phyloP scores from a whole-genome alignment of 2,329 filamentous ascomycete species.

The Colletotrichum aenigma region DNA sequence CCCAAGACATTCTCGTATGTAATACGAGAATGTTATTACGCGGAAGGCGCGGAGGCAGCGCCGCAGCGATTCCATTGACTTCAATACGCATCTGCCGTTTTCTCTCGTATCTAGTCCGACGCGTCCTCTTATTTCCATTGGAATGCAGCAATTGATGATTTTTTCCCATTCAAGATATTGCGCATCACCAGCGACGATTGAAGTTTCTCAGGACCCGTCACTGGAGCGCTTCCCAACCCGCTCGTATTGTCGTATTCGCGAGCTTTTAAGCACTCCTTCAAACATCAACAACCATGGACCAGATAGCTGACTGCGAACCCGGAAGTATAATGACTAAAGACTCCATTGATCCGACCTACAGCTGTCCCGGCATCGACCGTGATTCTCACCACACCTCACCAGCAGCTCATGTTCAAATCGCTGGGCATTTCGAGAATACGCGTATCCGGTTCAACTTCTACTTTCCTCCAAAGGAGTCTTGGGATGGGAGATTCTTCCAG shows the following conservation, averaged over 20 bases:
- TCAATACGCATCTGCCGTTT: neutral
- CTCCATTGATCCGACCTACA: conserved; percentile 15
- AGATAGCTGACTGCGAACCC: accelerated
- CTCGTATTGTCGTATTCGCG: neutral
- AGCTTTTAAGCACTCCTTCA: accelerated
- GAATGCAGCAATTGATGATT: neutral
- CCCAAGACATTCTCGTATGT: neutral
- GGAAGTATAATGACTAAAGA: conserved; percentile 33
- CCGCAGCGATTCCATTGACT: neutral
- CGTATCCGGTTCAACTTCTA: conserved; percentile 26
- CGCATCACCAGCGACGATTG: neutral
- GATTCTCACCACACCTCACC: conserved; percentile 9
- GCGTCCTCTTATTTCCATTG: accelerated
- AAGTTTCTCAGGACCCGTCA: neutral
- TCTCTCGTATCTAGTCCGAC: neutral
- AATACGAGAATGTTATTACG: neutral
- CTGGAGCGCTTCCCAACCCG: neutral
- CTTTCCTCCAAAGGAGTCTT: conserved; percentile 19
- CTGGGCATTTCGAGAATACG: conserved; percentile 22
- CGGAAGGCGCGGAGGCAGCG: neutral
- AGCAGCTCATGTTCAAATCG: conserved; percentile 15
- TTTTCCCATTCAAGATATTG: neutral
- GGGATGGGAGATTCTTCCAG: conserved; percentile 25
- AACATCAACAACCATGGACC: neutral
- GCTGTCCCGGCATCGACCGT: conserved; percentile 7